Percentiles rank a stretch among this genome's conserved stretches.
phyloP scores from a whole-genome alignment of 2,329 filamentous ascomycete genomes.

The Phialemonium atrogriseum region DNA sequence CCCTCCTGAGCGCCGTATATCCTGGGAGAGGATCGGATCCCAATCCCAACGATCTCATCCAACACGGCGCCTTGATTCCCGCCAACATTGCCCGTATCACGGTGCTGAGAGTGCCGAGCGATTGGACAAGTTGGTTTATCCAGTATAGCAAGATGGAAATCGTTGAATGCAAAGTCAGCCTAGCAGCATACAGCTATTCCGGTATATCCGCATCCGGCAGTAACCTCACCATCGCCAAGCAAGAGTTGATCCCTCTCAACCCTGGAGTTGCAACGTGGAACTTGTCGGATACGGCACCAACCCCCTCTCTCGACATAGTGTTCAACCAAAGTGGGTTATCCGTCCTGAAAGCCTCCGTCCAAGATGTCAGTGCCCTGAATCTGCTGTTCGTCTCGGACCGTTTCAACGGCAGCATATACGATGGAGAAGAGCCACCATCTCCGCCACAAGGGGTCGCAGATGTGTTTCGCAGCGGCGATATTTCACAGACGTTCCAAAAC shows the following conservation, averaged over 20 bases:
- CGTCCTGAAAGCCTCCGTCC: background rate
- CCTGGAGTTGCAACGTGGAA: no score
- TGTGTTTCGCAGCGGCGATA: conserved; percentile 5
- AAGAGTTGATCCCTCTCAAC: no score
- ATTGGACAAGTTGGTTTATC: background rate
- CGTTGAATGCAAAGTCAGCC: conserved; percentile 8
- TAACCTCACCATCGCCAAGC: background rate
- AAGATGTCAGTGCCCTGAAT: conserved; percentile 4
- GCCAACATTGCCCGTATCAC: conserved; percentile 7
- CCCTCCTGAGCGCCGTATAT: background rate
- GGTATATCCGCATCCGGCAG: conserved; percentile 5
- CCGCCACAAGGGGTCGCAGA: conserved; percentile 6
- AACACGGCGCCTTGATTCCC: no score
- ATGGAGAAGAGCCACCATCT: conserved; percentile 2
- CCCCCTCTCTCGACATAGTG: no score
- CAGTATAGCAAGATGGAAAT: conserved; percentile 1
- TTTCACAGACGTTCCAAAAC: conserved; percentile 2
- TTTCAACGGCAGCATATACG: no score
- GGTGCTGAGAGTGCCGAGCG: conserved; percentile 2
- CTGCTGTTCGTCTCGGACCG: conserved; percentile 5
- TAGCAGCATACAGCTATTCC: conserved; percentile 8
- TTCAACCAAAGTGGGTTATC: conserved; percentile 2
- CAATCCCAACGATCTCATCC: no score
- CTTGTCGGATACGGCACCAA: no score
- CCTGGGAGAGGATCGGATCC: no score